A percentile compares a stretch with the other conserved stretches of the same genome.
phyloP scores from a whole-genome alignment of 1,284 basidiomycete genomes.

The Neonothopanus nambi region DNA sequence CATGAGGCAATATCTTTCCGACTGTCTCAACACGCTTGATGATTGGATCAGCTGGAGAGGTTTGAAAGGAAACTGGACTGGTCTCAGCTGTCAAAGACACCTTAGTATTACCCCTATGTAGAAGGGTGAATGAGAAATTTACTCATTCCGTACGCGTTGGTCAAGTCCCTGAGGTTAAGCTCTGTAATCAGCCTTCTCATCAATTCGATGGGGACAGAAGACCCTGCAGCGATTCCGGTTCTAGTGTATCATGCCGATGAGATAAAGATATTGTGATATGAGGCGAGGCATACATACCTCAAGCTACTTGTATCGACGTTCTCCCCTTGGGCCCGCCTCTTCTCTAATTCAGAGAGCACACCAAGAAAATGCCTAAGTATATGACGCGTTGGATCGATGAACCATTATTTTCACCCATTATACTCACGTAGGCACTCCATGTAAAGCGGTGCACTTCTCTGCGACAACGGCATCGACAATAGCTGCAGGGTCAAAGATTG shows the following conservation, averaged over 20 bases:
- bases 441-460: slow-evolving; percentile 75
- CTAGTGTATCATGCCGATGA: not conserved
- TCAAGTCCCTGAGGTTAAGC: slow-evolving; percentile 69
- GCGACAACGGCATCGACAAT: slow-evolving; percentile 67
- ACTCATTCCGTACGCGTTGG: slow-evolving; percentile 86
- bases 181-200: slow-evolving; percentile 71
- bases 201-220: slow-evolving; percentile 75
- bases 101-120: slow-evolving; percentile 2
- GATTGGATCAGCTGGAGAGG: slow-evolving; percentile 64
- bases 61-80: slow-evolving; percentile 83
- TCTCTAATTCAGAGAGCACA: slow-evolving; percentile 66
- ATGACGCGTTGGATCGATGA: too few relatives aligned
- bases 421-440: slow-evolving; percentile 72
- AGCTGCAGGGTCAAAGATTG: slow-evolving; percentile 60
- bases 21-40: slow-evolving; percentile 80
- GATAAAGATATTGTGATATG: not conserved
- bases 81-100: slow-evolving; percentile 49
- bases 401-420: too few relatives aligned
- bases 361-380: slow-evolving; percentile 65
- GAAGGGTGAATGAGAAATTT: slow-evolving; percentile 27
- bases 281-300: slow-evolving; percentile 42
- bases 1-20: slow-evolving; percentile 74
- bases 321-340: slow-evolving; percentile 46
- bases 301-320: slow-evolving; percentile 48
- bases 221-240: slow-evolving; percentile 83